Evolutionary conservation across 768 basidiomycete genomes (phyloP).

Genomic region (Lentinula lateritia): DNA sequence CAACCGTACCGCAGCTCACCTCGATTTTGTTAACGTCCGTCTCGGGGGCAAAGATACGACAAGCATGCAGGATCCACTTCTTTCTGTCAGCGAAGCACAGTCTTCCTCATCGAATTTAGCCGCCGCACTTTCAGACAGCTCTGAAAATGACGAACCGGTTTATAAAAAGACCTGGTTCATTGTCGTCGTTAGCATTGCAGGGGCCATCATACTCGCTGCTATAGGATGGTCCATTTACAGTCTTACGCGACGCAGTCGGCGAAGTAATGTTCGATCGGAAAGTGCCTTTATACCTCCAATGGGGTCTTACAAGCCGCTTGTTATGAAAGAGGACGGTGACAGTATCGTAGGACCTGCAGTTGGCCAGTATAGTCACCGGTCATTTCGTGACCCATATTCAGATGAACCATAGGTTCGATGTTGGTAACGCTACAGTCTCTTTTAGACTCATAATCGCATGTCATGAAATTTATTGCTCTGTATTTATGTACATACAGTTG

Average conservation of each 20-base stretch:
- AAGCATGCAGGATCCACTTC: not conserved
- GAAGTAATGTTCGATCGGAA: not conserved
- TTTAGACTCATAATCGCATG: no score
- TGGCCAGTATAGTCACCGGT: not conserved
- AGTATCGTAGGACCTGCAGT: not conserved
- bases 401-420: not conserved
- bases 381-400: not conserved
- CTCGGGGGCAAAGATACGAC: constrained; percentile 7
- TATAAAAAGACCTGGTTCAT: not conserved
- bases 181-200: not conserved
- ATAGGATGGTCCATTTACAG: not conserved
- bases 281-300: not conserved
- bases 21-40: constrained; percentile 15
- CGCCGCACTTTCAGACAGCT: not conserved
- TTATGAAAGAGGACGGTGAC: not conserved
- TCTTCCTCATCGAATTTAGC: not conserved
- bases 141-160: not conserved
- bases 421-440: no score
- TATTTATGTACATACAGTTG: no score
- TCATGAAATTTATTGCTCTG: no score
- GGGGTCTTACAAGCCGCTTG: not conserved
- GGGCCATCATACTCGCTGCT: not conserved
- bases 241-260: not conserved
- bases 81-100: not conserved
- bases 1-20: constrained; percentile 10